Percentiles rank a stretch among this genome's conserved stretches.
phyloP scores from a whole-genome alignment of 179 eudicot species.

The Spergularia azorica region DNA sequence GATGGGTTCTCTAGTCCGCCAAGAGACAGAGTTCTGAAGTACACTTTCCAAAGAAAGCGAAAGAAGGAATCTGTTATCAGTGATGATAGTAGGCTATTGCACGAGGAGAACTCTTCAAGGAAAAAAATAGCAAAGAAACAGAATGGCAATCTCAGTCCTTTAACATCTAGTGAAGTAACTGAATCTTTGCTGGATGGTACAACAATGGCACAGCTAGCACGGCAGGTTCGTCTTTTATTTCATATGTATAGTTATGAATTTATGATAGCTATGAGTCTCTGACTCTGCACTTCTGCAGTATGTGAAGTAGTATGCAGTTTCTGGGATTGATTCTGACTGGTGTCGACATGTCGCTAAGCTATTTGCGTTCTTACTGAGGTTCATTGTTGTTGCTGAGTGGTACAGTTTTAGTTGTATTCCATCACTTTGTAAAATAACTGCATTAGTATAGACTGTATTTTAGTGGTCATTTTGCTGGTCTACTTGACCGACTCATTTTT shows the following conservation, averaged over 20 bases:
- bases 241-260: neutral
- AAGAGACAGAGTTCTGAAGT: conserved; percentile 55
- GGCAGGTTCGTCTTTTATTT: conserved; percentile 36
- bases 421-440: neutral
- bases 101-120: conserved; percentile 31
- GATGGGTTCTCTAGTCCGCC: conserved; percentile 31
- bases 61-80: conserved; percentile 42
- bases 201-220: conserved; percentile 48
- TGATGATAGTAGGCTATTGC: conserved; percentile 33
- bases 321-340: neutral
- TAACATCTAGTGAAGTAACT: conserved; percentile 25
- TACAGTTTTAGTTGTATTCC: neutral
- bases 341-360: neutral
- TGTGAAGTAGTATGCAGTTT: neutral
- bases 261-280: neutral
- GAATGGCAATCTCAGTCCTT: conserved; percentile 18
- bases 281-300: neutral
- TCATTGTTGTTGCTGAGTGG: too few relatives aligned
- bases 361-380: too few relatives aligned
- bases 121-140: conserved; percentile 32
- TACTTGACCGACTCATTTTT: too few relatives aligned
- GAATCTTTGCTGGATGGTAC: conserved; percentile 58
- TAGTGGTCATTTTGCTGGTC: neutral
- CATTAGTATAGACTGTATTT: neutral
- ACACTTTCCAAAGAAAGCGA: conserved; percentile 79